Conservation (phyloP, 2,329 filamentous ascomycete species). For the Blastomyces parvus region DNA sequence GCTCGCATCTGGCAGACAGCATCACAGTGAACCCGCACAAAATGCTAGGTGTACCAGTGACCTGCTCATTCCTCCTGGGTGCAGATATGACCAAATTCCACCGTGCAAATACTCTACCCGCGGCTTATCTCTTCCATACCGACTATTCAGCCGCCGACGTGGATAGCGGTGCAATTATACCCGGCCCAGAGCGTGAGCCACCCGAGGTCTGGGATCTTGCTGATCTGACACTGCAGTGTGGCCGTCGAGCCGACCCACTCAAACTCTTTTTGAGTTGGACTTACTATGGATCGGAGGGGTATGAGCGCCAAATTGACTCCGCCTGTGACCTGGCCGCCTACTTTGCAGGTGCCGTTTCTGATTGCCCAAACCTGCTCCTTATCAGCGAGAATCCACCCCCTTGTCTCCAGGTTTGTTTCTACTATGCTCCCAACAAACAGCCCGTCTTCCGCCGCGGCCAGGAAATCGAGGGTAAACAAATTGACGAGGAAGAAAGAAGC, state of each 20-base stretch:
- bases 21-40: slow-evolving; percentile 92
- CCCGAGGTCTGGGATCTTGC: slow-evolving; percentile 76
- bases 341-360: slow-evolving; percentile 52
- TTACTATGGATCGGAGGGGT: slow-evolving; percentile 73
- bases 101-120: slow-evolving; percentile 72
- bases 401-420: slow-evolving; percentile 93
- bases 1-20: slow-evolving; percentile 65
- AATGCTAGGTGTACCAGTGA: slow-evolving; percentile 86
- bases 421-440: slow-evolving; percentile 56
- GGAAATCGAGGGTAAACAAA: slow-evolving; percentile 19
- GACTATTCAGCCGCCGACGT: slow-evolving; percentile 33
- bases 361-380: slow-evolving; percentile 54
- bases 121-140: slow-evolving; percentile 74
- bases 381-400: slow-evolving; percentile 69
- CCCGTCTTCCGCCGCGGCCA: slow-evolving; percentile 32
- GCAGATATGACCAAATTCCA: slow-evolving; percentile 70
- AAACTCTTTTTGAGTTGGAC: slow-evolving; percentile 85
- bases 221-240: slow-evolving; percentile 88
- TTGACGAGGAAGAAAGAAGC: slow-evolving; percentile 28
- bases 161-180: slow-evolving; percentile 15
- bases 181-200: slow-evolving; percentile 26
- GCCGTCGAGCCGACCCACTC: slow-evolving; percentile 70
- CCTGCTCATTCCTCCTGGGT: slow-evolving; percentile 79
- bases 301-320: slow-evolving; percentile 57
- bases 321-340: slow-evolving; percentile 64